A percentile compares a stretch with the other conserved stretches of the same genome.
phyloP scores from a whole-genome alignment of 2,329 filamentous ascomycete species.

The Diaporthe humulicola region DNA sequence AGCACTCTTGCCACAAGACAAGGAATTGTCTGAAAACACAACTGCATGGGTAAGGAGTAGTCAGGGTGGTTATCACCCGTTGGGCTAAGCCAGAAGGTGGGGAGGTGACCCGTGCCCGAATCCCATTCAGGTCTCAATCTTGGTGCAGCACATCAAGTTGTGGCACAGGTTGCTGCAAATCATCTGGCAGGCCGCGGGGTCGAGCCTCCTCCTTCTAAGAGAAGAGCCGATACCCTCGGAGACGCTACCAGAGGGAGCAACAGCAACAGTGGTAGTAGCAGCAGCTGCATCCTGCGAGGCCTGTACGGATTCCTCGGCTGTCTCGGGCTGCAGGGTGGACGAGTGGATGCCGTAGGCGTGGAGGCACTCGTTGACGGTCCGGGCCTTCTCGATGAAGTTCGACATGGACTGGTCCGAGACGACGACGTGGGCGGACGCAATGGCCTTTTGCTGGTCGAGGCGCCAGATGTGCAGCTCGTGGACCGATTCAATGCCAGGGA shows the following conservation, averaged over 20 bases:
- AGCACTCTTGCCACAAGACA: no score
- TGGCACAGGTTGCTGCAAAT: conserved; percentile 65
- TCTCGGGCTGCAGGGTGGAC: conserved; percentile 77
- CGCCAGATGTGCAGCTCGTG: conserved; percentile 83
- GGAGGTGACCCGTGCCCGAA: no score
- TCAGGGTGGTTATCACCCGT: neutral
- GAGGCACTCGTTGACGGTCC: conserved; percentile 75
- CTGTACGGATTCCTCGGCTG: conserved; percentile 44
- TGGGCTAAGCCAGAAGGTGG: neutral
- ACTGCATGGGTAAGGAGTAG: neutral
- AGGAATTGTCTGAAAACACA: neutral
- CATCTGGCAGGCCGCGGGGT: conserved; percentile 61
- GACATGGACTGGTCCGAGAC: conserved; percentile 69
- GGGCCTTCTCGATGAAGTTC: conserved; percentile 72
- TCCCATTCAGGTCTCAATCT: conserved; percentile 37
- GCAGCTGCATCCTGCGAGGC: conserved; percentile 1
- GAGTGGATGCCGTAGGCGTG: conserved; percentile 82
- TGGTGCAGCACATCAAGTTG: conserved; percentile 64
- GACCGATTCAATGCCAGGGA: conserved; percentile 75
- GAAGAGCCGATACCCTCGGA: conserved; percentile 38
- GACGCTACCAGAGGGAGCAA: conserved; percentile 26
- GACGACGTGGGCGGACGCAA: conserved; percentile 78
- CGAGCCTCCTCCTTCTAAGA: conserved; percentile 44
- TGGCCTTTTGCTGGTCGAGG: conserved; percentile 76
- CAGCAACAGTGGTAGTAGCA: conserved; percentile 23